phyloP scores from a whole-genome alignment of 2,329 filamentous ascomycete genomes.

The Talaromyces verruculosus region DNA sequence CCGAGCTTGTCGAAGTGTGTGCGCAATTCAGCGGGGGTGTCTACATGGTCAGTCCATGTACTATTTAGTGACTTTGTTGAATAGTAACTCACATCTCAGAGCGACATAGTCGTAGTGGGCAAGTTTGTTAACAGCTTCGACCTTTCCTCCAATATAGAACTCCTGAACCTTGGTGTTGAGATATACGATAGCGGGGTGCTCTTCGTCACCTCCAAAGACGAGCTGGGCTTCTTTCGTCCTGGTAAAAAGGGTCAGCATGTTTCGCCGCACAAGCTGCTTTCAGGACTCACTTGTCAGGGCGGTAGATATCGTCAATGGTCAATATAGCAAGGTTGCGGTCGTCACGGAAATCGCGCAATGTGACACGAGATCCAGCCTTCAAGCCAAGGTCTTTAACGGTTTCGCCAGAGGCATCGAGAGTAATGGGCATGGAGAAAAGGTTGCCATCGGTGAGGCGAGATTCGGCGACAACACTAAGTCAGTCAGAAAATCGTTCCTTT shows the following conservation, averaged over 20 bases:
- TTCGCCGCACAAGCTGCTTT: conserved; percentile 20
- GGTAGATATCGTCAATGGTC: conserved; percentile 93
- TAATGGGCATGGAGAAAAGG: conserved; percentile 97
- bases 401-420: conserved; percentile 76
- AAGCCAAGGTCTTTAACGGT: conserved; percentile 73
- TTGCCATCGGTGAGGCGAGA: conserved; percentile 83
- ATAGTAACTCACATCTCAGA: conserved; percentile 71
- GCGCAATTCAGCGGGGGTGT: conserved; percentile 90
- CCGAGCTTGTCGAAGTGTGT: conserved; percentile 99
- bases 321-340: conserved; percentile 95
- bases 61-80: not conserved
- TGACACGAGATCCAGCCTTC: conserved; percentile 77
- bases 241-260: conserved; percentile 23
- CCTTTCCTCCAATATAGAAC: conserved; percentile 92
- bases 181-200: conserved; percentile 90
- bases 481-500: not conserved
- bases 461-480: conserved; percentile 75
- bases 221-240: conserved; percentile 86
- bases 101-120: conserved; percentile 99
- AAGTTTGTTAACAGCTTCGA: conserved; percentile 90
- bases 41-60: conserved; percentile 44
- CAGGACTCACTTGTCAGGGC: conserved; percentile 79
- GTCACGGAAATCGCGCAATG: conserved; percentile 92
- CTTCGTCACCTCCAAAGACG: conserved; percentile 89
- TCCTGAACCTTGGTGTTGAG: conserved; percentile 78